Percentiles rank a stretch among this genome's conserved stretches.
Conservation (phyloP, 371 early-diverging fungal species). For the Mucor indicus region DNA sequence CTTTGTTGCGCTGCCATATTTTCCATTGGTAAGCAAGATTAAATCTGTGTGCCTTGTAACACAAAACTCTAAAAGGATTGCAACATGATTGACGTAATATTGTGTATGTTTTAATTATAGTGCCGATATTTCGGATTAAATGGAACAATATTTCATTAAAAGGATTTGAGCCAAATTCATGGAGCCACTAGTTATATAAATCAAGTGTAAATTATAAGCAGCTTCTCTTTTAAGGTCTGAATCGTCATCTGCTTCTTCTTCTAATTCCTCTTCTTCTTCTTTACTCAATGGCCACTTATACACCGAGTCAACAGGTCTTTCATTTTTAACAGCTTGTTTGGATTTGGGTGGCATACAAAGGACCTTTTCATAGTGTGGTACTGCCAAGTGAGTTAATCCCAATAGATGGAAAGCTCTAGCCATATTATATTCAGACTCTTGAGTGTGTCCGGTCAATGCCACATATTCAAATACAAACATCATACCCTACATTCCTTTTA, state of each 20-base stretch:
- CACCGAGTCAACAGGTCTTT: constrained; percentile 21
- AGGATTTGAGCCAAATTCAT: constrained; percentile 66
- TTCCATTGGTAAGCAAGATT: too few relatives aligned
- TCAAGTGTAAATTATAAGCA: constrained; percentile 76
- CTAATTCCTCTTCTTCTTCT: constrained; percentile 9
- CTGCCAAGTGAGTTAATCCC: constrained; percentile 76
- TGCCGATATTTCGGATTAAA: too few relatives aligned
- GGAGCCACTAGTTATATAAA: constrained; percentile 72
- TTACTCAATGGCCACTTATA: constrained; percentile 23
- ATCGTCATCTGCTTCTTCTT: constrained; percentile 42
- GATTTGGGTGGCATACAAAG: constrained; percentile 51
- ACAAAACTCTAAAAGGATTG: too few relatives aligned
- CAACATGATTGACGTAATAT: too few relatives aligned
- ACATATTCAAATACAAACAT: constrained; percentile 69
- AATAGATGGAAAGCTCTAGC: constrained; percentile 85
- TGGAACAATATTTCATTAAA: constrained; percentile 59
- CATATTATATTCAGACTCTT: constrained; percentile 84
- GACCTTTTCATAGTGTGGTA: constrained; percentile 77
- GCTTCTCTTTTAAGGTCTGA: constrained; percentile 63
- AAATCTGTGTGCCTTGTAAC: too few relatives aligned
- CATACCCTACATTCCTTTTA: constrained; percentile 52
- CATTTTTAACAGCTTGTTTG: constrained; percentile 15
- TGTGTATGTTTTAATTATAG: too few relatives aligned
- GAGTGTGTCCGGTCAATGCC: constrained; percentile 46
- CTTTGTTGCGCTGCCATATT: too few relatives aligned